Conservation (phyloP, 176 grass and related monocot species). For the Ensete ventricosum region DNA sequence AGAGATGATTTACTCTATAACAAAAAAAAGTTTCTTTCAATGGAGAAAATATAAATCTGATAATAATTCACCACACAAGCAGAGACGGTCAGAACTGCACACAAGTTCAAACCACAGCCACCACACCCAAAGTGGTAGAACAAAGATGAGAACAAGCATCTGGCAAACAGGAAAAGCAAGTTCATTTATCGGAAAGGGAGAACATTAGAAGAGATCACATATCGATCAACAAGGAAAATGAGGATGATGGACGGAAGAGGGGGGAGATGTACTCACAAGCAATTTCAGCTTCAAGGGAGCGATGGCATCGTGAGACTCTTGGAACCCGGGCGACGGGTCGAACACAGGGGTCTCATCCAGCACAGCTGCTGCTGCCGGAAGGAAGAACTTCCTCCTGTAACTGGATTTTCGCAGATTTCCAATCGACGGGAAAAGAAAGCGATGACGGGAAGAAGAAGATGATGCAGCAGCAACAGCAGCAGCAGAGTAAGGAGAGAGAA, state of each 20-base stretch:
- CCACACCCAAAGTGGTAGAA: not conserved
- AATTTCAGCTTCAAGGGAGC: conserved; percentile 49
- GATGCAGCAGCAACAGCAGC: not conserved
- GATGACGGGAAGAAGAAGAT: not conserved
- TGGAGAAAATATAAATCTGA: not conserved
- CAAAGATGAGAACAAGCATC: not conserved
- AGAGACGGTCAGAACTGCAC: not conserved
- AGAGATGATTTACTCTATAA: no score
- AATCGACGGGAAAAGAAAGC: not conserved
- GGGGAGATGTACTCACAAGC: conserved; percentile 23
- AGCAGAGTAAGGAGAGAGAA: not conserved
- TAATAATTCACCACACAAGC: not conserved
- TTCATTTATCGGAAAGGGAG: no score
- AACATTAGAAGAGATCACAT: not conserved
- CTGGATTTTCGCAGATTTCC: not conserved
- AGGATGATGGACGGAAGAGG: not conserved
- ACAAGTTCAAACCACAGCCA: not conserved
- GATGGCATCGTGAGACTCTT: conserved; percentile 5
- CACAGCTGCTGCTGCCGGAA: conserved; percentile 23
- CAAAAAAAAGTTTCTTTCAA: no score
- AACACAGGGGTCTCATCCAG: conserved; percentile 12
- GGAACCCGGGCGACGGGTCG: not conserved
- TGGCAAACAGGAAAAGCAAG: no score
- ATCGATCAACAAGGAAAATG: not conserved
- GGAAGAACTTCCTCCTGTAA: not conserved